These are phyloP conservation scores for Vaccinium darrowii DNA, from an alignment of 148 eudicot genomes.

Conservation along the genomic window DNA sequence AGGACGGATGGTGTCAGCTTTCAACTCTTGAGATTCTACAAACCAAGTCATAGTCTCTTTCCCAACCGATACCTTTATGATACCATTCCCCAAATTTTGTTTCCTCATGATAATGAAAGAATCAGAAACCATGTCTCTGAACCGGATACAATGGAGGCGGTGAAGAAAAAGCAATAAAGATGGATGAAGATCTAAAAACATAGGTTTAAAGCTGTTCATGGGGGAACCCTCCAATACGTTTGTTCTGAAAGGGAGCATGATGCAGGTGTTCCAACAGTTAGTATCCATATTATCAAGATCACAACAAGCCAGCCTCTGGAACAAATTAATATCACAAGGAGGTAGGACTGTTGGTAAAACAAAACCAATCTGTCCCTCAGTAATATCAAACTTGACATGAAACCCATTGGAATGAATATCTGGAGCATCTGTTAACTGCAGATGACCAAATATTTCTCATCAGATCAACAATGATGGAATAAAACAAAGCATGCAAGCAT, in stretches of 20 bases:
- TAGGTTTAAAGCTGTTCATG: conserved; percentile 51
- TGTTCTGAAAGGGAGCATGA: conserved; percentile 83
- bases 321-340: conserved; percentile 65
- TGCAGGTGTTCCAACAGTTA: conserved; percentile 79
- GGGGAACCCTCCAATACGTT: conserved; percentile 47
- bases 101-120: conserved; percentile 67
- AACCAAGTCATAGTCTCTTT: conserved; percentile 78
- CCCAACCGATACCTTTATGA: conserved; percentile 69
- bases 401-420: conserved; percentile 98
- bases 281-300: conserved; percentile 35
- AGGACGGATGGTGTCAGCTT: conserved; percentile 57
- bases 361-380: conserved; percentile 94
- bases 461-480: background rate
- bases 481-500: background rate
- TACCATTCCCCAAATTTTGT: conserved; percentile 73
- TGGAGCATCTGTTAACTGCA: conserved; percentile 96
- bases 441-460: conserved; percentile 19
- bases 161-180: conserved; percentile 92
- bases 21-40: conserved; percentile 63
- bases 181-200: conserved; percentile 95
- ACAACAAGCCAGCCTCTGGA: conserved; percentile 43
- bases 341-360: conserved; percentile 76
- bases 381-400: conserved; percentile 89
- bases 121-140: conserved; percentile 60
- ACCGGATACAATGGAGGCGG: conserved; percentile 79